Percentiles rank a stretch among this genome's conserved stretches.
Conservation (phyloP, 768 basidiomycete species). For the Leucocoprinus birnbaumii region DNA sequence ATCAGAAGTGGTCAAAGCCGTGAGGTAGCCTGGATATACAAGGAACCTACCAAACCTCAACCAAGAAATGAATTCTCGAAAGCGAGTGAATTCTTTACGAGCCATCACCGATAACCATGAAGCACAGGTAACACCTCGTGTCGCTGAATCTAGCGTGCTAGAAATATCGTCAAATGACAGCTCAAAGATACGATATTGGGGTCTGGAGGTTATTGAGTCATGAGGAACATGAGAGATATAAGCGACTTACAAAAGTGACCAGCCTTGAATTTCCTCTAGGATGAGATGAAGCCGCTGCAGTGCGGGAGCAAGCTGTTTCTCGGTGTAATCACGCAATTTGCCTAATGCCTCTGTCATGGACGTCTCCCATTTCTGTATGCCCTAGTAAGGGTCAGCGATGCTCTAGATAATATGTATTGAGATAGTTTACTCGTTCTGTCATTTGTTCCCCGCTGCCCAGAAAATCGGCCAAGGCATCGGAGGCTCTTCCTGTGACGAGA, state of each 20-base stretch:
- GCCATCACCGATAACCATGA: conserved; percentile 69
- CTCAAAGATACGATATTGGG: conserved; percentile 55
- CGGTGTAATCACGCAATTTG: conserved; percentile 71
- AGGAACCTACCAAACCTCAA: conserved; percentile 61
- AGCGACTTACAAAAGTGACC: conserved; percentile 61
- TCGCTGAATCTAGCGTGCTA: conserved; percentile 48
- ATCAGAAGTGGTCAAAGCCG: conserved; percentile 14
- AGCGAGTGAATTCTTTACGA: conserved; percentile 65
- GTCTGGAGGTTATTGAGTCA: conserved; percentile 12
- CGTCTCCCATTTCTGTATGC: conserved; percentile 81
- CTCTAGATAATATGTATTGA: conserved; percentile 9
- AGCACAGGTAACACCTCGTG: conserved; percentile 57
- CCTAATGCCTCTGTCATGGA: conserved; percentile 67
- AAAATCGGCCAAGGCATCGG: conserved; percentile 71
- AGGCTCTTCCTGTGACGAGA: conserved; percentile 67
- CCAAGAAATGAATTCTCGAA: conserved; percentile 80
- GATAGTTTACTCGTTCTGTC: conserved; percentile 66
- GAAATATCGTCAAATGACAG: conserved; percentile 48
- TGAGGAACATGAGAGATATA: background rate
- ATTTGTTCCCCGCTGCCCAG: conserved; percentile 76
- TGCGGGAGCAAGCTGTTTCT: conserved; percentile 68
- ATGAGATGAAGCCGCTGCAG: conserved; percentile 75
- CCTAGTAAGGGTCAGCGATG: conserved; percentile 40
- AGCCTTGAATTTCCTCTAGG: conserved; percentile 75
- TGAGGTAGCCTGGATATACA: background rate